Base-by-base conservation (phyloP, 2,329 filamentous ascomycete species). In the Colletotrichum sidae region DNA sequence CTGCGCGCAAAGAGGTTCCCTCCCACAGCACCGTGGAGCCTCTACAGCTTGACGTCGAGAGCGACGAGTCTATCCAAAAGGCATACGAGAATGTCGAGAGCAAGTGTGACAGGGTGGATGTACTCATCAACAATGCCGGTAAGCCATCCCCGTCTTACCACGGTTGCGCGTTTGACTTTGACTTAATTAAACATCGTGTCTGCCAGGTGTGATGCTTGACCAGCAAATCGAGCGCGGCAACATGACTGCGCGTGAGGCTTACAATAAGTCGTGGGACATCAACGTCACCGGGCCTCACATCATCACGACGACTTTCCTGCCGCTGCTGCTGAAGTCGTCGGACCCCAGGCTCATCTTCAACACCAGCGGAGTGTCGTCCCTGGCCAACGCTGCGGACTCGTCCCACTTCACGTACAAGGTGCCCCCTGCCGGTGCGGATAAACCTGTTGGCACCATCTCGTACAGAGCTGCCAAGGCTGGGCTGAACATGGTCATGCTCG, bases 291-390 rank as follows among this genome's bases (percentile, higher is more conserved):
- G 25, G 25, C 25, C 25, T 25, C 25, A 25, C 25, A 25, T 25
- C 25, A 25, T 25, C 25, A 25, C 25, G 25, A 25, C 25, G 3
- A 5, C 25, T 25, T 25, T 25, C 25, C 25, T 25, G 25, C 82
- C 82, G 0, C 71, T 85, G 0, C 76, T 85, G 0, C 72, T 84
- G 10, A 74, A 77, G 50, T 79, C 79, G 0, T 49, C 73, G 0
- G 74, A 80, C 47, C 81, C 82, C 1, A 74, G 82, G 3, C 70
- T 85, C 56, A 62, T 83, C 5, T 86, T 86, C 74, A 69, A 85
- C 39, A 79, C 82, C 1, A 80, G 77, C 55, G 80, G 81, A 4
- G 76, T 77, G 0, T 73, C 78, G 0, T 76, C 76, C 0, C 71
- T 81, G 4, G 54, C 73, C 2, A 75, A 73, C n/a, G 72, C 74